Percentiles rank a stretch among this genome's conserved stretches.
These are phyloP conservation scores for Elasticomyces elasticus DNA, from an alignment of 495 filamentous ascomycete species.

Conservation along the genomic window DNA sequence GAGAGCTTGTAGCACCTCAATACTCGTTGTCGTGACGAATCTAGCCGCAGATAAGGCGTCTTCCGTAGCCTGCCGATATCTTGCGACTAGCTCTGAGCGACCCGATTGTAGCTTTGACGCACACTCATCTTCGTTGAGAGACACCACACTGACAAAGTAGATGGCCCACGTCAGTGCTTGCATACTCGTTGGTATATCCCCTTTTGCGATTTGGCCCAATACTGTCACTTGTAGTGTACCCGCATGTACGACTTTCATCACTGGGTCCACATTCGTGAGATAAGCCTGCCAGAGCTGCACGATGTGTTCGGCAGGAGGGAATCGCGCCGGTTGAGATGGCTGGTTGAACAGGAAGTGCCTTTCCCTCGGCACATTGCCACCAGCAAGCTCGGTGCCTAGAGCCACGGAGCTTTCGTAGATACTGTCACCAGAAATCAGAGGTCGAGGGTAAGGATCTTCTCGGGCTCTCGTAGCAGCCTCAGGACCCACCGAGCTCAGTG, in stretches of 20 bases:
- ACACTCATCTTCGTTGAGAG: constrained; percentile 14
- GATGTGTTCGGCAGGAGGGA: constrained; percentile 13
- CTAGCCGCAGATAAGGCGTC: constrained; percentile 11
- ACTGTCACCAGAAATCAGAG: not conserved
- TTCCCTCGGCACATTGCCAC: not conserved
- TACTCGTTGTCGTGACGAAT: constrained; percentile 8
- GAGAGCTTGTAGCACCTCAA: constrained; percentile 14
- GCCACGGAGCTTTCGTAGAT: constrained; percentile 6
- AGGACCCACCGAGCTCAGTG: not conserved
- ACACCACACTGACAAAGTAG: constrained; percentile 11
- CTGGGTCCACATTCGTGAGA: constrained; percentile 45
- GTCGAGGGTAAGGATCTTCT: not conserved
- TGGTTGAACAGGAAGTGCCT: constrained; percentile 2
- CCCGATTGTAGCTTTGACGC: not conserved
- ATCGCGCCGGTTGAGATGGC: not conserved
- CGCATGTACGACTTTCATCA: constrained; percentile 53
- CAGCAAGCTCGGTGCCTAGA: not conserved
- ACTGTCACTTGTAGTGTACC: constrained; percentile 29
- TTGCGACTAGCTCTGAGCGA: not conserved
- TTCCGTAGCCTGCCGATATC: constrained; percentile 11
- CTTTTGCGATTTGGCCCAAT: constrained; percentile 21
- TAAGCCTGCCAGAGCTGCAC: constrained; percentile 50
- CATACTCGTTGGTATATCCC: constrained; percentile 22
- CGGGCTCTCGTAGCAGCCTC: not conserved
- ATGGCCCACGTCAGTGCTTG: constrained; percentile 47